phyloP scores from a whole-genome alignment of 108 stramenopile genomes.

The Cyclotella choctawhatcheeana region DNA sequence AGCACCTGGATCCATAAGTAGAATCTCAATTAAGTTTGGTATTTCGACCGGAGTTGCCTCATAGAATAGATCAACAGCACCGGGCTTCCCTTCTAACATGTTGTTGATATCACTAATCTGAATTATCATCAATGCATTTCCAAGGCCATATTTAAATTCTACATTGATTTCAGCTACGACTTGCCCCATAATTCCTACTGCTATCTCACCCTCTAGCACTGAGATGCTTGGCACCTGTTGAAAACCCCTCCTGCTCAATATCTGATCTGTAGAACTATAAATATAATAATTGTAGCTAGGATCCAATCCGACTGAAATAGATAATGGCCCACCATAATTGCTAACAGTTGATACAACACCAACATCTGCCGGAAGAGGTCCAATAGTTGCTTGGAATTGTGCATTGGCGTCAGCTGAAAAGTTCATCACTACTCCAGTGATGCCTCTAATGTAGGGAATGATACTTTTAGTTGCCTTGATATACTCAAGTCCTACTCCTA shows the following conservation, averaged over 20 bases:
- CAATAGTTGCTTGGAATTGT: constrained; percentile 31
- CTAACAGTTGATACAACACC: too few species aligned
- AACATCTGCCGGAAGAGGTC: too few species aligned
- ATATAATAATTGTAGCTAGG: too few species aligned
- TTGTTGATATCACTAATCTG: too few species aligned
- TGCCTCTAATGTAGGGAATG: constrained; percentile 38
- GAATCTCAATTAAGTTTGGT: constrained; percentile 27
- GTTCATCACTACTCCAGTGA: constrained; percentile 25
- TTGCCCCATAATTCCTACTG: constrained; percentile 15
- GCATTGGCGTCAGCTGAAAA: constrained; percentile 24
- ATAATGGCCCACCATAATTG: too few species aligned
- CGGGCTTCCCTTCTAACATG: too few species aligned
- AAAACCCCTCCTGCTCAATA: constrained; percentile 11
- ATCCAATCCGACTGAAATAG: too few species aligned
- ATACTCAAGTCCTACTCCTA: constrained; percentile 40
- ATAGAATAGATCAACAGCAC: neutral
- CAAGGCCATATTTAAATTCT: neutral
- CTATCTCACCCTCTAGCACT: constrained; percentile 12
- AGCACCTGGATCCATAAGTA: too few species aligned
- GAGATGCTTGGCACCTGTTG: constrained; percentile 14
- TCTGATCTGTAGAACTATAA: neutral
- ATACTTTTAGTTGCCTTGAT: constrained; percentile 1
- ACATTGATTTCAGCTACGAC: constrained; percentile 7
- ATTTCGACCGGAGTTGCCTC: neutral
- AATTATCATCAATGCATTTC: too few species aligned